Conservation (phyloP, 2,329 filamentous ascomycete species). For the Colletotrichum liaoningense region DNA sequence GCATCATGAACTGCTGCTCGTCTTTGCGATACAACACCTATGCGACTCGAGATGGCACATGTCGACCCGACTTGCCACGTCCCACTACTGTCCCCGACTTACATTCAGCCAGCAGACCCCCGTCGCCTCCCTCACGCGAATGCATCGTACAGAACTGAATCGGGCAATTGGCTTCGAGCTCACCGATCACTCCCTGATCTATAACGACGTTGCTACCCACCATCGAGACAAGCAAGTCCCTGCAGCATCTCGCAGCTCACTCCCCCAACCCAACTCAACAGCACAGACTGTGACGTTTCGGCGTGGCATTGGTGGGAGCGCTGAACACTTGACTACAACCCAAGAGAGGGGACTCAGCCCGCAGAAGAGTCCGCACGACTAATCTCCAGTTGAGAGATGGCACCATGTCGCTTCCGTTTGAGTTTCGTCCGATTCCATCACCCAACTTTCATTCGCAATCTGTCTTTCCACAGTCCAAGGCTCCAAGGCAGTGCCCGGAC, state of each 20-base stretch:
- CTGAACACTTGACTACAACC: neutral
- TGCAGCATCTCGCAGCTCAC: neutral
- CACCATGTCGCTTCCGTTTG: slow-evolving; percentile 9
- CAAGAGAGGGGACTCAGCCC: neutral
- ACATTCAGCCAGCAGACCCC: neutral
- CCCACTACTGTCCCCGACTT: neutral
- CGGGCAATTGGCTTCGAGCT: neutral
- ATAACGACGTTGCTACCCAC: neutral
- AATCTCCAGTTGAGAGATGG: neutral
- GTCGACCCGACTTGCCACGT: slow-evolving; percentile 10
- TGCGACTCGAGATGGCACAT: slow-evolving; percentile 19
- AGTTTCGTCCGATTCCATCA: slow-evolving; percentile 20
- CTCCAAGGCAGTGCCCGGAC: neutral
- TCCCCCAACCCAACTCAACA: neutral
- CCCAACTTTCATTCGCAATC: neutral
- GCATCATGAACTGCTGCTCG: neutral
- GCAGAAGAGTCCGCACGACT: neutral
- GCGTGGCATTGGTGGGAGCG: neutral
- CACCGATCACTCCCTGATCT: neutral
- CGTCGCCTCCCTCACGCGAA: neutral
- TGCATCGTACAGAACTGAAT: neutral
- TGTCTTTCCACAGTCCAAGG: neutral
- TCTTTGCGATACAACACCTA: neutral
- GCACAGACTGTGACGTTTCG: slow-evolving; percentile 30
- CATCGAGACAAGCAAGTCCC: slow-evolving; percentile 5